Evolutionary conservation across 2,329 filamentous ascomycete species (phyloP).

Genomic region (Cadophora sp.): DNA sequence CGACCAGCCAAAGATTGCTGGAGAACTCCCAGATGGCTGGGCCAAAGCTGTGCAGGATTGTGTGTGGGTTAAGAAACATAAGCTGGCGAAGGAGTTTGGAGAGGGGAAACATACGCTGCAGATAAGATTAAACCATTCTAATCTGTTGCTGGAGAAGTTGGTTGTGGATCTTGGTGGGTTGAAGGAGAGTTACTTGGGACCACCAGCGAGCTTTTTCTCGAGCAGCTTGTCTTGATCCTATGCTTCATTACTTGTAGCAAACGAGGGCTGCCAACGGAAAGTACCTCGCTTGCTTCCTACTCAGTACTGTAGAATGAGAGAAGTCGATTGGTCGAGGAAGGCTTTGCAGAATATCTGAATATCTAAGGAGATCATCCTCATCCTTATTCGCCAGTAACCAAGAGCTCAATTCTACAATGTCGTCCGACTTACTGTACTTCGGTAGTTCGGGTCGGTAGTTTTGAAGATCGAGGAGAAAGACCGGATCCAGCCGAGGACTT

Average conservation of each 20-base stretch:
- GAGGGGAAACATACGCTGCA: slow-evolving; percentile 18
- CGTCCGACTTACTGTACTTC: no score
- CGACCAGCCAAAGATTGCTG: slow-evolving; percentile 39
- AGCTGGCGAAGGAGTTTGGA: slow-evolving; percentile 37
- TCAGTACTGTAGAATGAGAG: no score
- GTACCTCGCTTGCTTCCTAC: no score
- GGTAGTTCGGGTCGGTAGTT: no score
- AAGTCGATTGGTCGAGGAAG: background rate
- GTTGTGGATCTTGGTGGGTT: slow-evolving; percentile 49
- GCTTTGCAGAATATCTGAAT: background rate
- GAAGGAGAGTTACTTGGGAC: slow-evolving; percentile 47
- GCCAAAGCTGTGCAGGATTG: slow-evolving; percentile 27
- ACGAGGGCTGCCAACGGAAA: background rate
- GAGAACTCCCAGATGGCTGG: slow-evolving; percentile 28
- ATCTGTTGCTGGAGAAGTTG: slow-evolving; percentile 46
- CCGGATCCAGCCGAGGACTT: no score
- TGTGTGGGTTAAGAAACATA: slow-evolving; percentile 47
- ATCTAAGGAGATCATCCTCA: no score
- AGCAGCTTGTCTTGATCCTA: background rate
- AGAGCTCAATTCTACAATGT: no score
- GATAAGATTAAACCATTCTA: slow-evolving; percentile 42
- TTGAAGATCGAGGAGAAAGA: no score
- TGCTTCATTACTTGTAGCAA: background rate
- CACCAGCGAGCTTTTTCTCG: slow-evolving; percentile 35
- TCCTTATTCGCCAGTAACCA: no score